Evolutionary conservation across 768 basidiomycete genomes (phyloP).

Genomic region (Dendrothele bispora): DNA sequence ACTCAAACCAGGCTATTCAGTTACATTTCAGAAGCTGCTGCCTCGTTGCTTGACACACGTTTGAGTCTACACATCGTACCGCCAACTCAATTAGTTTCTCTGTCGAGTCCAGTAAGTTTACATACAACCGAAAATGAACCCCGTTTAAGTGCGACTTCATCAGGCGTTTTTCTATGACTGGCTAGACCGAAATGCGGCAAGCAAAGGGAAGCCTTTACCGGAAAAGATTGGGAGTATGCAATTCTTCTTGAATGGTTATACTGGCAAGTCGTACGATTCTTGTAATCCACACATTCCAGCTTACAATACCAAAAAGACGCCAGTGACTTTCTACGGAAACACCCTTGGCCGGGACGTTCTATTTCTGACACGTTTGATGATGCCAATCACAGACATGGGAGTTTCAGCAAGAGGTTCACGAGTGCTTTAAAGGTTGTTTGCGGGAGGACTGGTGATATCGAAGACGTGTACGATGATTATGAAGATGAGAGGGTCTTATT

Average conservation of each 20-base stretch:
- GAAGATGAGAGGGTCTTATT: slow-evolving; percentile 74
- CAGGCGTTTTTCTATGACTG: slow-evolving; percentile 93
- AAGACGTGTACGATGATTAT: slow-evolving; percentile 69
- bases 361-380: slow-evolving; percentile 87
- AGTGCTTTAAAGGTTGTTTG: slow-evolving; percentile 78
- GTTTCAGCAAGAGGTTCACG: slow-evolving; percentile 64
- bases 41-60: slow-evolving; percentile 76
- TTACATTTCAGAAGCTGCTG: slow-evolving; percentile 89
- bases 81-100: slow-evolving; percentile 76
- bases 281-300: background rate
- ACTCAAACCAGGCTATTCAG: slow-evolving; percentile 31
- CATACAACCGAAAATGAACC: background rate
- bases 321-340: slow-evolving; percentile 80
- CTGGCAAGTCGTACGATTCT: slow-evolving; percentile 42
- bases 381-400: slow-evolving; percentile 72
- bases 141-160: slow-evolving; percentile 1
- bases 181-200: slow-evolving; percentile 78
- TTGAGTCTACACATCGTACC: slow-evolving; percentile 82
- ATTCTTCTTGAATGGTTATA: slow-evolving; percentile 81
- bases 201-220: slow-evolving; percentile 81
- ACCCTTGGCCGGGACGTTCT: slow-evolving; percentile 87
- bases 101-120: slow-evolving; percentile 67
- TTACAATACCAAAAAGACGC: slow-evolving; percentile 52
- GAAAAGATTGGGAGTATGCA: slow-evolving; percentile 93
- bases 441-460: slow-evolving; percentile 76